Conservation (phyloP, 2,329 filamentous ascomycete species). For the Cylindrodendrum hubeiense region DNA sequence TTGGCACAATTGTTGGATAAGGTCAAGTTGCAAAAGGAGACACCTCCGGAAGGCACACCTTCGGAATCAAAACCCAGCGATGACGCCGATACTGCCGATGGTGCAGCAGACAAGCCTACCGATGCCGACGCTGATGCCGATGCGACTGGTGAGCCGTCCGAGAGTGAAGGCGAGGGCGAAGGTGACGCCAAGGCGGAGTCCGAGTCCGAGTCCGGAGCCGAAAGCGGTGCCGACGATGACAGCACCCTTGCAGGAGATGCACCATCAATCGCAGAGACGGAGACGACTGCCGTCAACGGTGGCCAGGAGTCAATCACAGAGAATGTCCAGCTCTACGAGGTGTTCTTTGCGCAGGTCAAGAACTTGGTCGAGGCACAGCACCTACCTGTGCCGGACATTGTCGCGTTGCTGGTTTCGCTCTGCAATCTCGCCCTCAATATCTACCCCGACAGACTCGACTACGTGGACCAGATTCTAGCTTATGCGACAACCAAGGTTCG, state of each 20-base stretch:
- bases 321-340: constrained; percentile 92
- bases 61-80: constrained; percentile 38
- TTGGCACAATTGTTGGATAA: constrained; percentile 83
- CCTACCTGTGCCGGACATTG: constrained; percentile 93
- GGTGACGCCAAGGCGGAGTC: constrained; percentile 40
- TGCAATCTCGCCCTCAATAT: constrained; percentile 95
- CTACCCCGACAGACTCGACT: constrained; percentile 92
- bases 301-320: constrained; percentile 60
- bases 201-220: constrained; percentile 24
- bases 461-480: constrained; percentile 92
- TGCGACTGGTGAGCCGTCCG: constrained; percentile 49
- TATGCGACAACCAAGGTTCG: constrained; percentile 89
- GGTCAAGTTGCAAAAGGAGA: constrained; percentile 75
- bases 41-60: constrained; percentile 21
- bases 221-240: constrained; percentile 46
- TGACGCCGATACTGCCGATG: constrained; percentile 25
- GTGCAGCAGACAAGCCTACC: constrained; percentile 42
- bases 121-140: constrained; percentile 42
- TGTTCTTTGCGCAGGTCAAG: constrained; percentile 97
- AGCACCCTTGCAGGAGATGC: constrained; percentile 48
- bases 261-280: constrained; percentile 60
- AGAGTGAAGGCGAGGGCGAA: constrained; percentile 46
- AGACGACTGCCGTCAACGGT: constrained; percentile 62
- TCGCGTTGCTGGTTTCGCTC: constrained; percentile 92
- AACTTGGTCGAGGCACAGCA: constrained; percentile 92